Conservation (phyloP, 1,284 basidiomycete species). For the Apiotrichum porosum region DNA sequence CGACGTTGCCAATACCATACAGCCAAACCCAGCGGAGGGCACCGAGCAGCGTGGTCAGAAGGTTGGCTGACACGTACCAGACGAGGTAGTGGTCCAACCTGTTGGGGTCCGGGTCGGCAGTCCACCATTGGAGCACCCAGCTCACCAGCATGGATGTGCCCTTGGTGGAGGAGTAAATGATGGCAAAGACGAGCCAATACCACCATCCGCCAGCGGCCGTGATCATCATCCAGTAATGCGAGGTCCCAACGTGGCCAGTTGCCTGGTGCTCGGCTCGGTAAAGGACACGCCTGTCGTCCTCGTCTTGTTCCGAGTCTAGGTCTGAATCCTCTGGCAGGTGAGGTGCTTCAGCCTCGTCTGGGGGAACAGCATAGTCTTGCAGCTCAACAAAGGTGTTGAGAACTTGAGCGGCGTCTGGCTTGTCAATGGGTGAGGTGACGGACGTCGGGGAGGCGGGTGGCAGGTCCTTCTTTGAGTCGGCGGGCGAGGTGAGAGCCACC, state of each 20-base stretch:
- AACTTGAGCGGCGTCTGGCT: not conserved
- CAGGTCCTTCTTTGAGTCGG: slow-evolving; percentile 1
- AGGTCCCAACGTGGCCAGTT: slow-evolving; percentile 49
- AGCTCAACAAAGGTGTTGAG: not conserved
- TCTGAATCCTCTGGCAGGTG: too few species aligned
- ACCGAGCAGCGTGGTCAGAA: slow-evolving; percentile 19
- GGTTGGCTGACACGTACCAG: slow-evolving; percentile 26
- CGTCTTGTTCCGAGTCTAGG: too few species aligned
- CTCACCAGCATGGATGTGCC: slow-evolving; percentile 19
- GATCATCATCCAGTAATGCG: slow-evolving; percentile 41
- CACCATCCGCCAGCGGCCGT: slow-evolving; percentile 40
- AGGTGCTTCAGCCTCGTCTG: too few species aligned
- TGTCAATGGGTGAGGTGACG: not conserved
- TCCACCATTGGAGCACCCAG: slow-evolving; percentile 38
- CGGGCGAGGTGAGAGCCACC: slow-evolving; percentile 9
- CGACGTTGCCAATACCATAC: slow-evolving; percentile 46
- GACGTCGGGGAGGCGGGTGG: not conserved
- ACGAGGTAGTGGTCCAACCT: slow-evolving; percentile 34
- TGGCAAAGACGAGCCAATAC: slow-evolving; percentile 43
- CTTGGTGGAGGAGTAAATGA: slow-evolving; percentile 27
- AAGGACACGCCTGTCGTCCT: slow-evolving; percentile 35
- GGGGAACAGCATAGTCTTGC: too few species aligned
- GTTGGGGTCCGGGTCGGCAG: slow-evolving; percentile 25
- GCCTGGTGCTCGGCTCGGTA: slow-evolving; percentile 68
- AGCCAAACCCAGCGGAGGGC: slow-evolving; percentile 45